These are phyloP conservation scores for Aspergillus sergii DNA, from an alignment of 2,329 filamentous ascomycete species.

Conservation along the genomic window DNA sequence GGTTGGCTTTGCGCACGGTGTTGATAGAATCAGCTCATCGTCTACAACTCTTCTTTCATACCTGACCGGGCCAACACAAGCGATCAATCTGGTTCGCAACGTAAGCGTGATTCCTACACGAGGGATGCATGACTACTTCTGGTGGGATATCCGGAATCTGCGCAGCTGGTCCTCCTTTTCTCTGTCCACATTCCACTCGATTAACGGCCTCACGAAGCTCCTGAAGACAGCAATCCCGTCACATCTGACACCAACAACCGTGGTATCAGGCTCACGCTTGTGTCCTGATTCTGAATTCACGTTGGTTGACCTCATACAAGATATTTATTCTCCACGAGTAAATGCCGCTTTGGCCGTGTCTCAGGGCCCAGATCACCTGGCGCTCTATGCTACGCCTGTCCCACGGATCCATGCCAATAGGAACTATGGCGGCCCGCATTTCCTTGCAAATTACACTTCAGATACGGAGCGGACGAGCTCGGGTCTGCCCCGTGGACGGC, in stretches of 20 bases:
- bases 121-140: slow-evolving; percentile 78
- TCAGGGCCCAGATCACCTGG: slow-evolving; percentile 64
- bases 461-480: slow-evolving; percentile 52
- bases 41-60: slow-evolving; percentile 75
- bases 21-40: slow-evolving; percentile 29
- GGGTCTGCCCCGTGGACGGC: slow-evolving; percentile 60
- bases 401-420: slow-evolving; percentile 38
- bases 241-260: slow-evolving; percentile 40
- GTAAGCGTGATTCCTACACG: slow-evolving; percentile 69
- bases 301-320: slow-evolving; percentile 73
- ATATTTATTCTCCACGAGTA: slow-evolving; percentile 81
- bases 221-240: slow-evolving; percentile 67
- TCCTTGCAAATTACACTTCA: slow-evolving; percentile 56
- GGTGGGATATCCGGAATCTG: slow-evolving; percentile 93
- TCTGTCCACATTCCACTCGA: slow-evolving; percentile 67
- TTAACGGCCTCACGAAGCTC: slow-evolving; percentile 72
- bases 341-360: slow-evolving; percentile 81
- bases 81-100: slow-evolving; percentile 77
- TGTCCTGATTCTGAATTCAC: slow-evolving; percentile 77
- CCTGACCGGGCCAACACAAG: slow-evolving; percentile 77
- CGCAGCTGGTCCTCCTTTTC: slow-evolving; percentile 82
- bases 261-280: slow-evolving; percentile 52
- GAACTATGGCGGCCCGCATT: slow-evolving; percentile 52
- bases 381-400: slow-evolving; percentile 45
- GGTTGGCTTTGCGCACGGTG: slow-evolving; percentile 25